These are phyloP conservation scores for Alnus glutinosa DNA, from an alignment of 306 rosid species.

Conservation along the genomic window DNA sequence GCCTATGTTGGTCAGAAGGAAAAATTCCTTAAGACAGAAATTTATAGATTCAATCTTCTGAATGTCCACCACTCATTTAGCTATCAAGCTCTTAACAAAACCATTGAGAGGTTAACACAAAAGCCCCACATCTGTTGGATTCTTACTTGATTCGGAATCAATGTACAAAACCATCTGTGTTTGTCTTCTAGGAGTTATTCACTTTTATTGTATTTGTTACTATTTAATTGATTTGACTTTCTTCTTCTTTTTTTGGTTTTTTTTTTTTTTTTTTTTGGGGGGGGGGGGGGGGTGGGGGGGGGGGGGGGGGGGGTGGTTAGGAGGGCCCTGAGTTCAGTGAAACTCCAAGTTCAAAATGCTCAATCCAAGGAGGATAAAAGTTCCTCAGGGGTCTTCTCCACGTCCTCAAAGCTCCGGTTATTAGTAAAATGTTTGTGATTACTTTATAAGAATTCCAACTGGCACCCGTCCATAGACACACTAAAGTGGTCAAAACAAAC, in stretches of 20 bases:
- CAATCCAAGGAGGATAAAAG: not conserved
- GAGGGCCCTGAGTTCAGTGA: not conserved
- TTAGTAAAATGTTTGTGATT: not conserved
- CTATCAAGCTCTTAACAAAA: not conserved
- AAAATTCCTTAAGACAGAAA: not conserved
- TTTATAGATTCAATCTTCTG: not conserved
- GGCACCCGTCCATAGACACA: not conserved
- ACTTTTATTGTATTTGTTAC: not conserved
- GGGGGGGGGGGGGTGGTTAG: not conserved
- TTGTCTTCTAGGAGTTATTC: not conserved
- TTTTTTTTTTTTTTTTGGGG: no score
- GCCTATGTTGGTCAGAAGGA: not conserved
- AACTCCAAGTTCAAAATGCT: not conserved
- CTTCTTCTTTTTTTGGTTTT: not conserved
- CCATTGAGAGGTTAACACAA: not conserved
- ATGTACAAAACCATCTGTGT: not conserved
- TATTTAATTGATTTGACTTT: not conserved
- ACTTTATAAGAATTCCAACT: not conserved
- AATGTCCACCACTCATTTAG: not conserved
- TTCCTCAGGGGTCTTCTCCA: no score
- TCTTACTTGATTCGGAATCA: not conserved
- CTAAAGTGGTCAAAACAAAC: conserved; percentile 3
- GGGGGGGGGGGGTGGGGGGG: not conserved
- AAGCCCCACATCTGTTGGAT: not conserved
- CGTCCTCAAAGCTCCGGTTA: no score